These are phyloP conservation scores for Aspergillus hancockii DNA, from an alignment of 495 filamentous ascomycete species.

Conservation along the genomic window DNA sequence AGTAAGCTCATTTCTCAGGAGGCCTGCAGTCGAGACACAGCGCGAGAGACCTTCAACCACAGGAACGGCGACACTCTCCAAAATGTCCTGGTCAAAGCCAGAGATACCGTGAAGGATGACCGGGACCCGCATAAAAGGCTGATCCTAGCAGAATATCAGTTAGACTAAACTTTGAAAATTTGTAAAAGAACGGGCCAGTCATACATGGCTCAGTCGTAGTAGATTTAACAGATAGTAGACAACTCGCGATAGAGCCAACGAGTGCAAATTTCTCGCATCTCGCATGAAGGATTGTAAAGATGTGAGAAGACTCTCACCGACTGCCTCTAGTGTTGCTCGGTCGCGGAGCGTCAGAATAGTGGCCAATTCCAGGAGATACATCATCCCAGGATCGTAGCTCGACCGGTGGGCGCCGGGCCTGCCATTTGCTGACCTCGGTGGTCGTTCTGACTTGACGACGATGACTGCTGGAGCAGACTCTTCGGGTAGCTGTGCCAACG, in stretches of 20 bases:
- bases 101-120: conserved; percentile 90
- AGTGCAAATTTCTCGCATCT: conserved; percentile 75
- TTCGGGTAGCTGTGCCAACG: conserved; percentile 84
- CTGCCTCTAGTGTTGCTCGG: conserved; percentile 61
- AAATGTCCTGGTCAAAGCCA: conserved; percentile 72
- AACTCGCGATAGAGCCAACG: conserved; percentile 75
- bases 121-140: conserved; percentile 89
- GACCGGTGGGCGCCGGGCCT: conserved; percentile 55
- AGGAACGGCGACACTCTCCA: conserved; percentile 73
- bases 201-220: conserved; percentile 83
- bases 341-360: conserved; percentile 84
- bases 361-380: conserved; percentile 86
- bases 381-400: conserved; percentile 81
- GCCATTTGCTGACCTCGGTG: conserved; percentile 47
- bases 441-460: conserved; percentile 80
- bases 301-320: conserved; percentile 78
- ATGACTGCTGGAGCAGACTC: conserved; percentile 80
- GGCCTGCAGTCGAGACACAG: conserved; percentile 73
- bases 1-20: conserved; percentile 86
- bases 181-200: conserved; percentile 20
- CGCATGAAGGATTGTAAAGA: conserved; percentile 79
- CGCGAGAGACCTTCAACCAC: conserved; percentile 76
- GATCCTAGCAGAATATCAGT: conserved; percentile 61
- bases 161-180: neutral
- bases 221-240: conserved; percentile 85